phyloP scores from a whole-genome alignment of 106 monocot species.

The Platanthera zijinensis region DNA sequence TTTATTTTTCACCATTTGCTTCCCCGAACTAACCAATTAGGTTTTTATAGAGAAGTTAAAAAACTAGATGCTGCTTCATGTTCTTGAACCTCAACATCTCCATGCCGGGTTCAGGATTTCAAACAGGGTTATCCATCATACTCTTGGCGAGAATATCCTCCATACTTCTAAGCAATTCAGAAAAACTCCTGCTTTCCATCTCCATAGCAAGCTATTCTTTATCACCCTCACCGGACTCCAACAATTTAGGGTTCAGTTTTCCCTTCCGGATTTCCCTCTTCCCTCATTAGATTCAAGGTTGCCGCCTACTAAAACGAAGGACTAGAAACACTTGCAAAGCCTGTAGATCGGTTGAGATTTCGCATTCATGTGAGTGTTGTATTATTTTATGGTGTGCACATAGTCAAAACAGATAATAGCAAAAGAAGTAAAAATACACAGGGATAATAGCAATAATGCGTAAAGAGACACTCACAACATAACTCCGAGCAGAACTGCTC shows the following conservation, averaged over 20 bases:
- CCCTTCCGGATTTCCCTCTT: not conserved
- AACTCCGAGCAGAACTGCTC: no score
- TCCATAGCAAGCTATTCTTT: slow-evolving; percentile 13
- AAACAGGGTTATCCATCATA: slow-evolving; percentile 37
- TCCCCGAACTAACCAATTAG: not conserved
- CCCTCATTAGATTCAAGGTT: not conserved
- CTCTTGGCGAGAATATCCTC: slow-evolving; percentile 37
- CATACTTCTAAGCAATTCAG: slow-evolving; percentile 33
- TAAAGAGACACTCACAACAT: no score
- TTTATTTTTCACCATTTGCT: not conserved
- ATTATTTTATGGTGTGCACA: no score
- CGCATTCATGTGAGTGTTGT: not conserved
- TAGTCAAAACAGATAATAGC: no score
- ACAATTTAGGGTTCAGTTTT: not conserved
- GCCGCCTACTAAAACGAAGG: not conserved
- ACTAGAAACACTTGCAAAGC: not conserved
- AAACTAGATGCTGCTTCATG: slow-evolving; percentile 15
- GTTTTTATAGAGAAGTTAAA: not conserved
- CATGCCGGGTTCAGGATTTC: slow-evolving; percentile 26
- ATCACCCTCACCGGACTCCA: not conserved
- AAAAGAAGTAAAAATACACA: no score
- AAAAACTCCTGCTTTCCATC: slow-evolving; percentile 37
- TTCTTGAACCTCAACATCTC: slow-evolving; percentile 51
- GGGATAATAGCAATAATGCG: no score
- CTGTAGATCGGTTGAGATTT: not conserved